phyloP scores from a whole-genome alignment of 139 green algal genomes.

The Spirogloea muscicola region DNA sequence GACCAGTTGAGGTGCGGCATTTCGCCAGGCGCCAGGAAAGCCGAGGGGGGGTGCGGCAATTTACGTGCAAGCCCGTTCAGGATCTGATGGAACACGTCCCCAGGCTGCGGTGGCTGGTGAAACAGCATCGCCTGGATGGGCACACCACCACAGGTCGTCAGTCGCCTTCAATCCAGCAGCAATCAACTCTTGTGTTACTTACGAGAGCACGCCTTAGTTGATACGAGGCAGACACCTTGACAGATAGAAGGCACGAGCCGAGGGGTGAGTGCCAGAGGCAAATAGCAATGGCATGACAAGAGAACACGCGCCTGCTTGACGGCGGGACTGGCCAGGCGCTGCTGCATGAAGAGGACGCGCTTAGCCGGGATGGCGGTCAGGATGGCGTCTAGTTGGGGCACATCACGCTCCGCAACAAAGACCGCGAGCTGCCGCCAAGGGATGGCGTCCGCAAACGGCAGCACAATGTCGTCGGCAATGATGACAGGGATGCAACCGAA shows the following conservation, averaged over 20 bases:
- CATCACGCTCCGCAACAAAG: conserved; percentile 22
- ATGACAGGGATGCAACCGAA: conserved; percentile 53
- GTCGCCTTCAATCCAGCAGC: too few species aligned
- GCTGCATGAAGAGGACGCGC: conserved; percentile 18
- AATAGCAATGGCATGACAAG: too few species aligned
- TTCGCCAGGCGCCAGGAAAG: conserved; percentile 3
- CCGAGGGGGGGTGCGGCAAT: conserved; percentile 7
- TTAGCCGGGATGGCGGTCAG: conserved; percentile 6
- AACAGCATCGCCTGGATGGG: too few species aligned
- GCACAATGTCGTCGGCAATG: conserved; percentile 52
- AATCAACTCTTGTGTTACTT: too few species aligned
- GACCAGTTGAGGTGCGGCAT: conserved; percentile 13
- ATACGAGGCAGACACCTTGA: too few species aligned
- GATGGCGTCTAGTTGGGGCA: conserved; percentile 18
- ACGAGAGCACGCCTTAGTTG: too few species aligned
- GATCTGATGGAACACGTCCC: conserved; percentile 36
- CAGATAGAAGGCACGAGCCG: too few species aligned
- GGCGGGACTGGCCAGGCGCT: not conserved
- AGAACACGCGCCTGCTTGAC: conserved; percentile 8
- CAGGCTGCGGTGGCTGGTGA: conserved; percentile 1
- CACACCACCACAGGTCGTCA: too few species aligned
- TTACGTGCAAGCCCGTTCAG: conserved; percentile 30
- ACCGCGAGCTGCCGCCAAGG: conserved; percentile 18
- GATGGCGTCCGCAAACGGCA: conserved; percentile 46
- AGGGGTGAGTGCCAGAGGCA: too few species aligned